Evolutionary conservation across 305 asterid species (phyloP), one percentile per base, ranked within the genome.

Genomic region (Rubia tinctorum): DNA sequence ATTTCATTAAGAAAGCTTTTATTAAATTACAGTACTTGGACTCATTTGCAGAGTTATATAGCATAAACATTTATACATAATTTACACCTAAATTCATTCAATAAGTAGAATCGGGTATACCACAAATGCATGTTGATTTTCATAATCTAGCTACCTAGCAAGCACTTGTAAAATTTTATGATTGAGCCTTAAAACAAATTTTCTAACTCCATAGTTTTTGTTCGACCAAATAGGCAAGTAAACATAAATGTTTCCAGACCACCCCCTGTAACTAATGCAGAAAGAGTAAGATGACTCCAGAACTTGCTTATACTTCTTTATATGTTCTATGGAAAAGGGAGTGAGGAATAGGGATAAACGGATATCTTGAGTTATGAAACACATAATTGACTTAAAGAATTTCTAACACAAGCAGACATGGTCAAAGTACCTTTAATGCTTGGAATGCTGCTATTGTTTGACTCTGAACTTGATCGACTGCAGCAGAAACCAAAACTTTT

Each of bases 401-500:
- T 30, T 8, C 6, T 37, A 62, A 47, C 51, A 71, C n/a, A 11
- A 64, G 60, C 56, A 66, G 66, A 55, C 58, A 65, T 71, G 73
- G 72, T 71, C 69, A 37, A 40, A 71, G 66, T 80, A 94, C 99
- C 99, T 94, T 94, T 74, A 94, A 84, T 66, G 86, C 98, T 86
- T 94, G 96, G 81, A 94, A 85, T 74, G 99, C 98, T 76, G 97
- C 82, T 63, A 94, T 76, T 61, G 91, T 95, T 66, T 88, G 97
- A 79, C 86, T 86, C 62, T 94, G 99, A 79, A 89, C 93, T 81
- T 89, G 95, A 92, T 94, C 99, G 63, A 89, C 81, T 44, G 72
- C 84, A 84, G 99, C 99, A 76, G 98, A 97, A 77, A 94, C 90
- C 88, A 94, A 83, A 88, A 94, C 92, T 86, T 87, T 94, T 66